Evolutionary conservation across 257 asterid species (phyloP).

Genomic region (Paraleonurus japonicus): DNA sequence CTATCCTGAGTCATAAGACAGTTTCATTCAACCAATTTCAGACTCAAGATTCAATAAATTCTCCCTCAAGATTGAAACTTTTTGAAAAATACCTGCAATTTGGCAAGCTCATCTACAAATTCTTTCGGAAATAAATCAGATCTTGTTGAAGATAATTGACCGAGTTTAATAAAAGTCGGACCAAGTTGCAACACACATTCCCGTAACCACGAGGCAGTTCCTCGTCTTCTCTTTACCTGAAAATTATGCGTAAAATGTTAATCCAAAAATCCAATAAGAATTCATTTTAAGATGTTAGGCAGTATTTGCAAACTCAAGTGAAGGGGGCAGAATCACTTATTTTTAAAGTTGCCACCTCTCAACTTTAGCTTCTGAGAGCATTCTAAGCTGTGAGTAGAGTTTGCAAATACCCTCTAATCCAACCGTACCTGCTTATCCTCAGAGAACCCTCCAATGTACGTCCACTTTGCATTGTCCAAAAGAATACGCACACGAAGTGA

Average conservation of each 20-base stretch:
- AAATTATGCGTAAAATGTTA: slow-evolving; percentile 7
- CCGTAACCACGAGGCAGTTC: slow-evolving; percentile 90
- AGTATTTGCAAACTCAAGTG: too few species aligned
- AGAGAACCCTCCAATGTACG: slow-evolving; percentile 70
- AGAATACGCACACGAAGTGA: slow-evolving; percentile 76
- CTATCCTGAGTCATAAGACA: slow-evolving; percentile 65
- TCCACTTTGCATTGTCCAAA: slow-evolving; percentile 83
- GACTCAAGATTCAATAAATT: slow-evolving; percentile 10
- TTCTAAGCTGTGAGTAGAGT: too few species aligned
- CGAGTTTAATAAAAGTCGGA: slow-evolving; percentile 93
- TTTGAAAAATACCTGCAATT: slow-evolving; percentile 64
- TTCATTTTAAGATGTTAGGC: background rate
- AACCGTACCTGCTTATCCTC: slow-evolving; percentile 79
- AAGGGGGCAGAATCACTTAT: too few species aligned
- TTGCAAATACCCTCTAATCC: too few species aligned
- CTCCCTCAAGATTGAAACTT: background rate
- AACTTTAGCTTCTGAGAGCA: too few species aligned
- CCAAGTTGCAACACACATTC: slow-evolving; percentile 91
- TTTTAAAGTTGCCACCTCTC: too few species aligned
- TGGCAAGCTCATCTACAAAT: slow-evolving; percentile 93
- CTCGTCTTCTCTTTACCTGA: slow-evolving; percentile 64
- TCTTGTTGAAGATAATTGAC: slow-evolving; percentile 90
- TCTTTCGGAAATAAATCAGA: slow-evolving; percentile 93
- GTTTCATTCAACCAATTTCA: slow-evolving; percentile 1
- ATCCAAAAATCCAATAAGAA: slow-evolving; percentile 12